phyloP scores from a whole-genome alignment of 345 rosid species.

The Mangifera indica region DNA sequence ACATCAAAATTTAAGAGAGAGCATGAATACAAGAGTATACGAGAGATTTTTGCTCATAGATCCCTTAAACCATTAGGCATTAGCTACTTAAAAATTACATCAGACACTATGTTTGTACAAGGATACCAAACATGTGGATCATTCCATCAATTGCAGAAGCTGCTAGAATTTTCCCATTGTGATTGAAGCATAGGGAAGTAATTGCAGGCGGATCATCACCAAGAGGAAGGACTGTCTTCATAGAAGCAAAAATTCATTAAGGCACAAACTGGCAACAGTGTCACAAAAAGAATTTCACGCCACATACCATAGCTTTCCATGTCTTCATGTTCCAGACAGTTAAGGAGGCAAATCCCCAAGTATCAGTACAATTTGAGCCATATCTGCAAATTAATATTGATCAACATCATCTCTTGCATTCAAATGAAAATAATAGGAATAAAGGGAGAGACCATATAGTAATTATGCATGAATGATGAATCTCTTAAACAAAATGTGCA shows the following conservation, averaged over 20 bases:
- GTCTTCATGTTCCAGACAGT: conserved; percentile 83
- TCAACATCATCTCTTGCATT: conserved; percentile 9
- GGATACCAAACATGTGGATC: conserved; percentile 92
- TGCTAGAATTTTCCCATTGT: conserved; percentile 76
- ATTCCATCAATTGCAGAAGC: conserved; percentile 81
- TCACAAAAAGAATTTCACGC: conserved; percentile 12
- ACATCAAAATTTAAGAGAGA: no score
- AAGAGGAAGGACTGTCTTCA: conserved; percentile 81
- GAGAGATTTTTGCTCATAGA: no score
- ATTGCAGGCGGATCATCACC: conserved; percentile 85
- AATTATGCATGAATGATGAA: not conserved
- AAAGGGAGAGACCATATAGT: not conserved
- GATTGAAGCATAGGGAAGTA: conserved; percentile 70
- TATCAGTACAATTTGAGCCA: conserved; percentile 43
- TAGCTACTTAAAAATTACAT: not conserved
- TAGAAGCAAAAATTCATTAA: conserved; percentile 33
- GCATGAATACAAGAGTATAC: no score
- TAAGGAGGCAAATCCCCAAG: conserved; percentile 56
- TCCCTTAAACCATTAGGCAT: not conserved
- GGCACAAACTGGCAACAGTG: conserved; percentile 20
- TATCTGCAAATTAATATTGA: conserved; percentile 34
- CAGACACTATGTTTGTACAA: conserved; percentile 20
- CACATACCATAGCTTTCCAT: conserved; percentile 71
- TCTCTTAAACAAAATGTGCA: not conserved
- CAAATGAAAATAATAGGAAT: not conserved